These are phyloP conservation scores for Penicillium sp. DNA, from an alignment of 2,329 filamentous ascomycete species.

Conservation along the genomic window DNA sequence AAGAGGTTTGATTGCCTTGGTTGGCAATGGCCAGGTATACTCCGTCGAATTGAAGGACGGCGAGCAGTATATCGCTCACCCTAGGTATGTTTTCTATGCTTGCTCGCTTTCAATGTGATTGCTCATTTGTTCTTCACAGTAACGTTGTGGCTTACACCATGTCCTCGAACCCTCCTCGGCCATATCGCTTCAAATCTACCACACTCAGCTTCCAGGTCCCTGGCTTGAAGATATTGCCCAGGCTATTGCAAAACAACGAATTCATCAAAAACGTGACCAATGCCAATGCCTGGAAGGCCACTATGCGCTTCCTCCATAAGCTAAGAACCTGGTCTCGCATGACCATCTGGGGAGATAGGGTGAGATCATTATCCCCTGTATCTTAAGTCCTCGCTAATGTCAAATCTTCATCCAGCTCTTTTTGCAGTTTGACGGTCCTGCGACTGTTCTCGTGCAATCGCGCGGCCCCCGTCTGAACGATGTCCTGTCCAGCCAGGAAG, in stretches of 20 bases:
- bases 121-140: constrained; percentile 41
- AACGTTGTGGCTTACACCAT: constrained; percentile 90
- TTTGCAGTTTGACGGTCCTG: constrained; percentile 82
- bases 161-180: constrained; percentile 68
- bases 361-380: constrained; percentile 35
- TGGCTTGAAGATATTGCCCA: constrained; percentile 56
- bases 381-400: neutral
- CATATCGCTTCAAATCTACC: constrained; percentile 83
- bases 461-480: constrained; percentile 78
- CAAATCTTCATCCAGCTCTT: constrained; percentile 61
- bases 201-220: constrained; percentile 76
- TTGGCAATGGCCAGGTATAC: constrained; percentile 86
- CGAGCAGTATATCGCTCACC: constrained; percentile 89
- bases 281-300: constrained; percentile 69
- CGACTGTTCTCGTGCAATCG: constrained; percentile 82
- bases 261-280: constrained; percentile 73
- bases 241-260: constrained; percentile 65
- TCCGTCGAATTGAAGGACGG: constrained; percentile 76
- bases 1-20: constrained; percentile 78
- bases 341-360: constrained; percentile 88
- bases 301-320: constrained; percentile 64
- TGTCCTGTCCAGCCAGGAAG: constrained; percentile 70
- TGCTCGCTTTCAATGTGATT: neutral
- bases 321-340: constrained; percentile 74
- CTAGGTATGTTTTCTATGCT: constrained; percentile 49